These are phyloP conservation scores for Quercus wislizeni DNA, from an alignment of 306 rosid genomes.

Conservation along the genomic window DNA sequence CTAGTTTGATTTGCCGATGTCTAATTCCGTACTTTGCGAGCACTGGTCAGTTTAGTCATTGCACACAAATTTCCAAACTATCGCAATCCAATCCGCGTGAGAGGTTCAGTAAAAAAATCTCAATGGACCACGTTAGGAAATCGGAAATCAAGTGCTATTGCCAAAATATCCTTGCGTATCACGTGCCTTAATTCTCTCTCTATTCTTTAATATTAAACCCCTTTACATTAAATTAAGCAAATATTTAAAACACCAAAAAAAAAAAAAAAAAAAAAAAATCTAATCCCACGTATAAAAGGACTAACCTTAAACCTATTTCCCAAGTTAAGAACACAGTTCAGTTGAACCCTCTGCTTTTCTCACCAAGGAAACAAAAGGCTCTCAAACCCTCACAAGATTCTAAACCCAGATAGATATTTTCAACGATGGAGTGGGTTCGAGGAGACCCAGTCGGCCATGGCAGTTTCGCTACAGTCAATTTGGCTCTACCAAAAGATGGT, in stretches of 20 bases:
- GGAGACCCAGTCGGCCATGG: conserved; percentile 68
- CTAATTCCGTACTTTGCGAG: background rate
- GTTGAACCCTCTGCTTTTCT: background rate
- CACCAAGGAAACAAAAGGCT: background rate
- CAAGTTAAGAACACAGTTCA: background rate
- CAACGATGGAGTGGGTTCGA: conserved; percentile 72
- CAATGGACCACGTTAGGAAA: conserved; percentile 29
- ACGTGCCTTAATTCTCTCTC: conserved; percentile 52
- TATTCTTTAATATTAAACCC: background rate
- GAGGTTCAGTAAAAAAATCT: conserved; percentile 18
- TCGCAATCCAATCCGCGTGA: background rate
- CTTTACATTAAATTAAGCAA: background rate
- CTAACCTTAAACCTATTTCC: background rate
- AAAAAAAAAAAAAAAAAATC: background rate
- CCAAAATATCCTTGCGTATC: conserved; percentile 51
- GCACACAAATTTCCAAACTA: background rate
- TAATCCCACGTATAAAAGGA: background rate
- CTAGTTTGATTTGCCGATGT: background rate
- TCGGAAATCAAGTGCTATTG: background rate
- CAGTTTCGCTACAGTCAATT: conserved; percentile 64
- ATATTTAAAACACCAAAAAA: background rate
- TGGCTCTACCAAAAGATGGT: conserved; percentile 30
- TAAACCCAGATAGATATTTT: too few relatives aligned
- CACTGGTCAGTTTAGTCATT: background rate
- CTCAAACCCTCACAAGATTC: too few relatives aligned